Base-by-base conservation (phyloP, 495 filamentous ascomycete species). In the Glutinoglossum americanum region DNA sequence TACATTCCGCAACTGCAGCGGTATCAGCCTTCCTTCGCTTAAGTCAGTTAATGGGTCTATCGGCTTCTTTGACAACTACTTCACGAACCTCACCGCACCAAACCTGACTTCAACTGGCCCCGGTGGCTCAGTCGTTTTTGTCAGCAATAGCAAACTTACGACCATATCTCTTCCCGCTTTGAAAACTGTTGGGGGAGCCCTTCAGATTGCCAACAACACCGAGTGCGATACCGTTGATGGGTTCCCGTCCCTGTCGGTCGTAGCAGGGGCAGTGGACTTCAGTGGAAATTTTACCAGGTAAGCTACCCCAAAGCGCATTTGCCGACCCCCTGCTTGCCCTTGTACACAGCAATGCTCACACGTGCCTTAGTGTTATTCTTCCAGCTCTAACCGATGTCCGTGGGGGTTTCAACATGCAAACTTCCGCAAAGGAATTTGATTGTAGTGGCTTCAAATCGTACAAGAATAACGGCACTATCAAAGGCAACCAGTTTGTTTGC, bases 161-260 rank as follows among this genome's bases (percentile, higher is more conserved):
- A 94, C 93, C 74, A 76, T 96, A 71, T 77, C 80, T 53, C 72
- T 94, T 64, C 79, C 83, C 51, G 28, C 61, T 32, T 73, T 99
- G 55, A 79, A 72, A 60, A 74, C 66, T 23, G 74, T 96, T 64
- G 79, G 78, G 60, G 89, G 84, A 72, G 85, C 81, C 64, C 79
- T 92, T 70, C 75, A 82, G 60, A 79, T 97, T 64, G 81, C 82
- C 67, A 93, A 93, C 76, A 95, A 96, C 79, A 86, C n/a, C 88
- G 51, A 69, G 73, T 53, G 75, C 95, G 13, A 59, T 55, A 64
- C 68, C 59, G 74, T 95, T 32, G 65, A 76, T 57, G 76, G 75
- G 51, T 85, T 97, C 74, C 72, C 76, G 39, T 64, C 71, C 47
- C 75, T 98, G 25, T 63, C 75, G 59, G 74, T 67, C n/a, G 76